Conservation (phyloP, 1,284 basidiomycete genomes). For the Cryptococcus depauperatus region DNA sequence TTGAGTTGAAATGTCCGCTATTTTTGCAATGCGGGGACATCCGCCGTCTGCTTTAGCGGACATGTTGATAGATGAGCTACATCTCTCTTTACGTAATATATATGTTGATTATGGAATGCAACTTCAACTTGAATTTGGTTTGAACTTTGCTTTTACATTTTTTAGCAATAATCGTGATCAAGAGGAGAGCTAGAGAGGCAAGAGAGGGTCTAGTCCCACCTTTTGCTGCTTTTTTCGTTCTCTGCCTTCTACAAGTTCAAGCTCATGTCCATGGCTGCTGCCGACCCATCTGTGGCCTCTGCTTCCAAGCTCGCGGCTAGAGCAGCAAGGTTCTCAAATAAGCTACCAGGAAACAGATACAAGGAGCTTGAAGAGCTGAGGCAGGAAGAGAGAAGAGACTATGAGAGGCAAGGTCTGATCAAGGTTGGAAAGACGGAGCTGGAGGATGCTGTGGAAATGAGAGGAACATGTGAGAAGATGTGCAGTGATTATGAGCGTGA, state of each 20-base stretch:
- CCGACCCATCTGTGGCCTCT: background rate
- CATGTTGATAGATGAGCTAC: too few relatives aligned
- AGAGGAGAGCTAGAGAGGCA: background rate
- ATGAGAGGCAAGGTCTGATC: conserved; percentile 78
- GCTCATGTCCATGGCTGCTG: background rate
- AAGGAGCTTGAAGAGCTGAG: conserved; percentile 52
- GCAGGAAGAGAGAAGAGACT: conserved; percentile 57
- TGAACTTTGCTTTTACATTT: too few relatives aligned
- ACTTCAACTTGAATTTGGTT: too few relatives aligned
- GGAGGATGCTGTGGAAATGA: conserved; percentile 78
- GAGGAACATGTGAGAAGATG: conserved; percentile 88
- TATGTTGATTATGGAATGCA: too few relatives aligned
- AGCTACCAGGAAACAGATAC: conserved; percentile 41
- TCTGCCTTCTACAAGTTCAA: background rate
- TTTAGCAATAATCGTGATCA: too few relatives aligned
- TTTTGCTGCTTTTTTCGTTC: background rate
- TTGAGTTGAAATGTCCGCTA: too few relatives aligned
- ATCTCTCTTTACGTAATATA: too few relatives aligned
- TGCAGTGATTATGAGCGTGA: conserved; percentile 90
- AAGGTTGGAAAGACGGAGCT: conserved; percentile 75
- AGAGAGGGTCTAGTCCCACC: too few relatives aligned
- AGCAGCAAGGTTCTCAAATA: conserved; percentile 40
- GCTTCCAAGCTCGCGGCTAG: conserved; percentile 27
- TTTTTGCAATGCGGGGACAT: too few relatives aligned
- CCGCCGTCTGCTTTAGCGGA: too few relatives aligned